phyloP scores from a whole-genome alignment of 208 protist genomes.

The Trypanosoma cruzi region DNA sequence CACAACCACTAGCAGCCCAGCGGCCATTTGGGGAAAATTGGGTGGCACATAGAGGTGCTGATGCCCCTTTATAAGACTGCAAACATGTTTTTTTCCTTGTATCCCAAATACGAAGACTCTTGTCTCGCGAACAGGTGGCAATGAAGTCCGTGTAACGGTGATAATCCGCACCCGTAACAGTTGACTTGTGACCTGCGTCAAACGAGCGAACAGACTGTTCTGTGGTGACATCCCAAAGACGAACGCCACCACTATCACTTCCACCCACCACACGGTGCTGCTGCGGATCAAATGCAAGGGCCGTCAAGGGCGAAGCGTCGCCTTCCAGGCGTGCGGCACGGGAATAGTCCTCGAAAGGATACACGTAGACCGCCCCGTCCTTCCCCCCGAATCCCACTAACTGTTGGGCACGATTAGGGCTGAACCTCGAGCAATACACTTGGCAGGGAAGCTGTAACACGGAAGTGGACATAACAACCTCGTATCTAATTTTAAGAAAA shows the following conservation, averaged over 20 bases:
- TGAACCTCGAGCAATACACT: conserved; percentile 54
- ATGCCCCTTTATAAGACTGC: conserved; percentile 74
- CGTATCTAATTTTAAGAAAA: no score
- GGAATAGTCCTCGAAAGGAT: conserved; percentile 60
- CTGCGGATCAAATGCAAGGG: conserved; percentile 65
- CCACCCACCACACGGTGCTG: conserved; percentile 60
- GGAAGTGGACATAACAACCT: conserved; percentile 27
- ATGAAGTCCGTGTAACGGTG: conserved; percentile 70
- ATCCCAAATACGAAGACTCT: conserved; percentile 85
- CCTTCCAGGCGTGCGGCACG: conserved; percentile 60
- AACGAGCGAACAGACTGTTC: conserved; percentile 66
- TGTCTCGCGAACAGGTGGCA: conserved; percentile 72
- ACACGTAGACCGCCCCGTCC: conserved; percentile 60
- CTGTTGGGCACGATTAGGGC: conserved; percentile 53
- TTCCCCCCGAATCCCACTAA: conserved; percentile 70
- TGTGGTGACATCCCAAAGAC: conserved; percentile 68
- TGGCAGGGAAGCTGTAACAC: conserved; percentile 67
- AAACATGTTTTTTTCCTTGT: conserved; percentile 69
- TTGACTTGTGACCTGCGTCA: conserved; percentile 55
- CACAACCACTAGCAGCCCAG: conserved; percentile 74
- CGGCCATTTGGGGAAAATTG: conserved; percentile 74
- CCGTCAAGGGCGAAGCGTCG: conserved; percentile 49
- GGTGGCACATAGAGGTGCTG: conserved; percentile 57
- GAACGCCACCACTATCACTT: conserved; percentile 57
- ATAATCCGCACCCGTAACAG: conserved; percentile 66